Evolutionary conservation across 768 basidiomycete genomes (phyloP), one percentile per base, ranked within the genome.

Genomic region (Kwoniella sp.): DNA sequence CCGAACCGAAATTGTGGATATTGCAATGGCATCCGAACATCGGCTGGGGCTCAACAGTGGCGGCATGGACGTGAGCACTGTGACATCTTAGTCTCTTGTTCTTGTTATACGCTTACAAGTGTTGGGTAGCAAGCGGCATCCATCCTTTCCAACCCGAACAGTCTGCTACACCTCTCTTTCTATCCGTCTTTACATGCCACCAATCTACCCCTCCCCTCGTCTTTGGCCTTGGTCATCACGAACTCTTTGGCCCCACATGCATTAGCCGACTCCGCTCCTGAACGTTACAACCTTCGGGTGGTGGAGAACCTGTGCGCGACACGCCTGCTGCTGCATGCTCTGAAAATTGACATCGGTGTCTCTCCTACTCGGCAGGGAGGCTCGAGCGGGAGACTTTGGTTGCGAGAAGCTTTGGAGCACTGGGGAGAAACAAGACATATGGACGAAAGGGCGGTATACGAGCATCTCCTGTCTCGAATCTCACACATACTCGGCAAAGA

Each of bases 281-380:
- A 83, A 36, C 84, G 87, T 49, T 94, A 95, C 82, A 95, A 96
- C 74, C 83, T 94, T 17, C 90, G 91, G 33, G 92, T 93, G 33
- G 89, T 94, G n/a, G 92, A 96, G 79, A 90, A 88, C 0, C 87
- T 92, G 21, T 88, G 87, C 36, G 88, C 87, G 1, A 90, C 92
- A 0, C 84, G 89, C 25, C 82, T 92, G 5, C 83, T 96, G 13
- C 87, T 87, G 0, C 83, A 84, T 29, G 80, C 82, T 30, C 27
- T 26, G 10, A n/a, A 30, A 8, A 27, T 52, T 9, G 51, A 52
- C 29, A 3, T 37, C 84, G 93, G 24, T 84, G 68, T 48, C 57
- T 73, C 13, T 27, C 51, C n/a, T 48, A 63, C 15, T 55, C 53
- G 24, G 49, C 64, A 68, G 54, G 47, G 9, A 2, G 63, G 59